Evolutionary conservation across 2,329 filamentous ascomycete species (phyloP).

Genomic region (Paracamarosporium sp.): DNA sequence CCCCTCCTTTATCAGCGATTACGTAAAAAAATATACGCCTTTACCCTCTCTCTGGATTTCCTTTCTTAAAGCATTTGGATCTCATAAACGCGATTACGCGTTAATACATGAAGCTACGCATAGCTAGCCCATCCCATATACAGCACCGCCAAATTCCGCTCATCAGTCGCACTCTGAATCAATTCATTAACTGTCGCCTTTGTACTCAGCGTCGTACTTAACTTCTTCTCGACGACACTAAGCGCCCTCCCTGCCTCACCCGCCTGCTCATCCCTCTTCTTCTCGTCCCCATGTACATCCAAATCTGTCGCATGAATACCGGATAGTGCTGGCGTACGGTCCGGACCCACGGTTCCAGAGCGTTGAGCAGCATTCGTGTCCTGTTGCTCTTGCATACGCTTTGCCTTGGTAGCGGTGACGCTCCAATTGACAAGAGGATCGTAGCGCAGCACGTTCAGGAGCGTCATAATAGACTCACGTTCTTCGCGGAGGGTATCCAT

Average conservation of each 20-base stretch:
- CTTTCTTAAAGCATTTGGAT: no score
- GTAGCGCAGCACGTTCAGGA: conserved; percentile 96
- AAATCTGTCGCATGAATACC: conserved; percentile 27
- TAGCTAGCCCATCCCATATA: conserved; percentile 57
- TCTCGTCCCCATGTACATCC: conserved; percentile 37
- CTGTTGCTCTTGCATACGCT: conserved; percentile 71
- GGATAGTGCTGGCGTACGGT: conserved; percentile 38
- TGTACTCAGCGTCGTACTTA: conserved; percentile 92
- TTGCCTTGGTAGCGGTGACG: conserved; percentile 73
- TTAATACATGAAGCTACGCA: conserved; percentile 24
- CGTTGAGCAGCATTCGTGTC: conserved; percentile 55
- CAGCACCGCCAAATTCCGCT: conserved; percentile 87
- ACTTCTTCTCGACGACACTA: conserved; percentile 92
- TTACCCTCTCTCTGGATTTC: no score
- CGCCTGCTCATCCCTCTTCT: conserved; percentile 60
- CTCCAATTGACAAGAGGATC: conserved; percentile 98
- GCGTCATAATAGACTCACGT: conserved; percentile 97
- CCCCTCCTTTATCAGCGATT: no score
- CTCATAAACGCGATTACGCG: not conserved
- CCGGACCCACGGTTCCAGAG: conserved; percentile 36
- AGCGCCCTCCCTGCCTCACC: conserved; percentile 91
- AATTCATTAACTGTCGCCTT: conserved; percentile 95
- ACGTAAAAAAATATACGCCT: no score
- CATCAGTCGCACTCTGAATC: conserved; percentile 94
- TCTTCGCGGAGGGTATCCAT: conserved; percentile 94